Evolutionary conservation across 2,329 filamentous ascomycete species (phyloP), one percentile per base, ranked within the genome.

Genomic region (Microdochium bolleyi): DNA sequence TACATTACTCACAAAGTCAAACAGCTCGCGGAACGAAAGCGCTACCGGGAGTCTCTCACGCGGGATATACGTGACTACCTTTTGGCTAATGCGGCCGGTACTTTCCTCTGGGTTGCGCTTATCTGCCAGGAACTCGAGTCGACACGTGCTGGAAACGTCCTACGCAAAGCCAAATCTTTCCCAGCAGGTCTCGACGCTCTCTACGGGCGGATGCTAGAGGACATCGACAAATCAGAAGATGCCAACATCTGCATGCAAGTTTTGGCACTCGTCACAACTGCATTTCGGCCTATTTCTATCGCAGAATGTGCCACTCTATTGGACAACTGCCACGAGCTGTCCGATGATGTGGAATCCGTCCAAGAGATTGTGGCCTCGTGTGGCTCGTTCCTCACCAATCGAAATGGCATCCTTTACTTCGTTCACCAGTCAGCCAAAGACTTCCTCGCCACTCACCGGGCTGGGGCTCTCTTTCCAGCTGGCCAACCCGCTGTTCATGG

Each of bases 101-200:
- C 71, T 1, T 74, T 74, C 48, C 65, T 75, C 37, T 75, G 69
- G 72, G 71, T 72, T 22, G 64, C 70, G 22, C 62, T 72, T 48
- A 68, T 71, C 24, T 70, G 62, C 52, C 53, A 68, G 56, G 54
- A 60, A 9, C 64, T 70, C 8, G 51, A 46, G 14, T 49, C 60
- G 4, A 52, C 59, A n/a, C n/a, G n/a, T n/a, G n/a, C n/a, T n/a
- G n/a, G n/a, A 30, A 30, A 30, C 27, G 27, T 11, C 5, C 27
- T 30, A 5, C 27, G 27, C 27, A 22, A 22, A 19, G 21, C 19
- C 11, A 25, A 48, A 8, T 48, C 24, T 21, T 66, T 71, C 34
- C 69, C 68, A 3, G 53, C 56, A 2, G 65, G 66, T 1, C 64
- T 74, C 0, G 51, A 68, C 32, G 2, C 57, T 3, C 54, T 74